Conservation (phyloP, 2,329 filamentous ascomycete genomes). For the Ceratocystiopsis minuta region DNA sequence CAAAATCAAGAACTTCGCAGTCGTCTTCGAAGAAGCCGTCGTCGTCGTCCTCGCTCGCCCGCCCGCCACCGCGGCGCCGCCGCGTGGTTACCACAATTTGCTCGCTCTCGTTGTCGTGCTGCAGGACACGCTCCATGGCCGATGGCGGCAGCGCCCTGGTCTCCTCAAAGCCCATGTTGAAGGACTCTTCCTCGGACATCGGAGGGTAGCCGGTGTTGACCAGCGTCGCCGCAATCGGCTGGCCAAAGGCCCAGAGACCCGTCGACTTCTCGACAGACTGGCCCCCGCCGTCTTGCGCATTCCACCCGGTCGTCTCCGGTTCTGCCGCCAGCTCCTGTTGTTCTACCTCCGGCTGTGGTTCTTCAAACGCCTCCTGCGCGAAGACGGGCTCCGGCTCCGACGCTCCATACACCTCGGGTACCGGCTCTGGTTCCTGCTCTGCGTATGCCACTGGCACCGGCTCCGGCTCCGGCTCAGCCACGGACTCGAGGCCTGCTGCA, state of each 20-base stretch:
- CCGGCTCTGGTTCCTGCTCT: too few relatives aligned
- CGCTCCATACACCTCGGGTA: too few relatives aligned
- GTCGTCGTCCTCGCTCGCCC: constrained; percentile 20
- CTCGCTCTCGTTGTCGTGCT: constrained; percentile 37
- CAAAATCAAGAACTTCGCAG: constrained; percentile 80
- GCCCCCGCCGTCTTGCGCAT: too few relatives aligned
- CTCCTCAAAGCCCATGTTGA: constrained; percentile 30
- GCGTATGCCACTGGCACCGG: too few relatives aligned
- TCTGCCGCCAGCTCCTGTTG: too few relatives aligned
- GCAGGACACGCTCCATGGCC: constrained; percentile 45
- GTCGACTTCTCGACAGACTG: not conserved
- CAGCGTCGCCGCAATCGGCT: constrained; percentile 29
- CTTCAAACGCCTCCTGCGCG: too few relatives aligned
- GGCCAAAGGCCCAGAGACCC: constrained; percentile 41
- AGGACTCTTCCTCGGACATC: constrained; percentile 31
- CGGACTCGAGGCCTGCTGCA: too few relatives aligned
- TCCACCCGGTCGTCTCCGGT: too few relatives aligned
- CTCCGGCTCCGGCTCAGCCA: too few relatives aligned
- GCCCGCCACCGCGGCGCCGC: constrained; percentile 44
- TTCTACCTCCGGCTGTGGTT: too few relatives aligned
- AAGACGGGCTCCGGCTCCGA: too few relatives aligned
- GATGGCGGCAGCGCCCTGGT: constrained; percentile 42
- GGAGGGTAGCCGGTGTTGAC: constrained; percentile 32
- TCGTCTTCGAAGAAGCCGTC: constrained; percentile 84
- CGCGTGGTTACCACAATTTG: constrained; percentile 75